Evolutionary conservation across 495 filamentous ascomycete species (phyloP).

Genomic region (Penicillium angulare): DNA sequence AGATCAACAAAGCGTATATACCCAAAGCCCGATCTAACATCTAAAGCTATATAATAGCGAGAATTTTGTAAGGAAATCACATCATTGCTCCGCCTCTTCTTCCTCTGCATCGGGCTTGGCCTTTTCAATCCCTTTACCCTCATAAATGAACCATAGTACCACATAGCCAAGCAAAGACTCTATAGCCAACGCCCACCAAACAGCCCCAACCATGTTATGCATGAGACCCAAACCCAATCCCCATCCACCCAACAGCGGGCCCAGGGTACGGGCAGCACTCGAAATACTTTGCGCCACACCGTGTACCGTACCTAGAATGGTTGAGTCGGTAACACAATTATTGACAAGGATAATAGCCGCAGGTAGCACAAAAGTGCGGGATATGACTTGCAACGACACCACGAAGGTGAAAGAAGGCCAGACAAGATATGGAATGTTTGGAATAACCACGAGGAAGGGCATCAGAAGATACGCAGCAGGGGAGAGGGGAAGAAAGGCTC

Average conservation of each 20-base stretch:
- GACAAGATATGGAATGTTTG: conserved; percentile 43
- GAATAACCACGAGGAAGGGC: conserved; percentile 66
- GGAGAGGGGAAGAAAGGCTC: conserved; percentile 58
- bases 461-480: conserved; percentile 63
- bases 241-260: conserved; percentile 64
- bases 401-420: conserved; percentile 60
- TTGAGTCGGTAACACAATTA: conserved; percentile 61
- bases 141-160: conserved; percentile 50
- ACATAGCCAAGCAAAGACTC: conserved; percentile 51
- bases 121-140: conserved; percentile 49
- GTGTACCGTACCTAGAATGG: conserved; percentile 66
- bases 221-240: conserved; percentile 62
- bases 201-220: conserved; percentile 62
- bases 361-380: conserved; percentile 69
- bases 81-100: not conserved
- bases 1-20: no score
- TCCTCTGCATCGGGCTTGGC: conserved; percentile 23
- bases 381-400: conserved; percentile 65
- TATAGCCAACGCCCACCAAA: conserved; percentile 66
- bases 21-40: not conserved
- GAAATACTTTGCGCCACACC: conserved; percentile 65
- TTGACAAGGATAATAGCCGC: conserved; percentile 68
- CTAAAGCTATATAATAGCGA: no score
- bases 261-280: conserved; percentile 59
- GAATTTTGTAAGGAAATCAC: no score